Base-by-base conservation (phyloP, 2,329 filamentous ascomycete genomes). In the Exophiala aquamarina region DNA sequence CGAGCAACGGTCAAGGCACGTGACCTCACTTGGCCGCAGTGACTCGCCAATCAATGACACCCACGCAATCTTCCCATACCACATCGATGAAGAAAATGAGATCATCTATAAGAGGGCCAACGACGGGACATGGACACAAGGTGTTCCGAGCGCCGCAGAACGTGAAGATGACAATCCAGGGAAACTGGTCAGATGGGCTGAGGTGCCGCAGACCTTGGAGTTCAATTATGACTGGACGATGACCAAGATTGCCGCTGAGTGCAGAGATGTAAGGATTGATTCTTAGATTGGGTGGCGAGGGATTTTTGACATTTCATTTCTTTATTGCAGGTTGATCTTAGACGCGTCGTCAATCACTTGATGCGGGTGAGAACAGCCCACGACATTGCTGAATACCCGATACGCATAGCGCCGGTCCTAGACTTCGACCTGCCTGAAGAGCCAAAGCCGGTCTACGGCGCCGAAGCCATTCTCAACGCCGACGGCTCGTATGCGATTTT, bases 61-160 rank as follows among this genome's bases (percentile, higher is more conserved):
- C 6, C 6, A 26, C 6, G 11, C 11, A 11, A 11, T 26, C 13
- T 37, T 37, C 18, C 35, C 35, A 4, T 37, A 37, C 19, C 35
- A 37, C 14, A 37, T 37, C 19, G 35, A 37, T 21, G 35, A 37
- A 18, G 35, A 37, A 7, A 19, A 15, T 17, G 35, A 37, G n/a
- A n/a, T 37, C 35, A 37, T 37, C 18, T 19, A 19, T 17, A 37
- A 37, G 15, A 37, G 18, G 14, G 11, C 35, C 14, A 19, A 37
- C 11, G n/a, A 34, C 14, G 32, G 17, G 13, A 18, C 13, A 34
- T 18, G 32, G 17, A 18, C 17, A 34, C 32, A 11, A 11, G 23
- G 23, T 26, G 23, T 6, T 7, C 6, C 6, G 13, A 34, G n/a
- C n/a, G 17, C 6, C 32, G 6, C 13, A 34, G 32, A 18, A 14